Evolutionary conservation across 257 asterid genomes (phyloP), one percentile per base, ranked within the genome.

Genomic region (Nicotiana otophora): DNA sequence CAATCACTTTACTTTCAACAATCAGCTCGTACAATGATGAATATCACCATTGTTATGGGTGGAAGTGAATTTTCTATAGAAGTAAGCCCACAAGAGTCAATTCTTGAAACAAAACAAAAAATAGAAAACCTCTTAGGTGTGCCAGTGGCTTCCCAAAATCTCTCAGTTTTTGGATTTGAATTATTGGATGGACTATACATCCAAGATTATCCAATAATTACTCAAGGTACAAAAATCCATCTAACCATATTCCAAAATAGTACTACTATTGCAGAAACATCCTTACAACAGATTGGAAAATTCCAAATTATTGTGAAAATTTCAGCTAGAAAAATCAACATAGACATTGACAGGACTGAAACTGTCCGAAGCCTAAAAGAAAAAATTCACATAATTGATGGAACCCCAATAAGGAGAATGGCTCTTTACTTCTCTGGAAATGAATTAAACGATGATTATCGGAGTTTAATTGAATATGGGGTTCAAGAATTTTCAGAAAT

Each of bases 351-450:
- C 14, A 57, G 58, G 10, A 82, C 82, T 30, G 97, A 94, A 87
- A 91, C 95, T 0, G 91, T 94, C 61, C 84, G 89, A 23, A 91
- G 93, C 90, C 86, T 94, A 19, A 94, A 92, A 81, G 97, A 92
- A 83, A 94, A 94, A 65, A 94, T 94, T 86, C 97, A 94, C 84
- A 89, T 91, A 7, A 81, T 90, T 0, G 92, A 91, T 23, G 95
- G 92, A 15, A 89, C 94, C 10, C 92, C 97, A 0, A 94, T 91
- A 64, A 84, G 81, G 58, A 83, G 94, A 80, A 90, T 93, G 97
- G 54, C 90, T 5, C 36, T 94, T 23, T 85, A 75, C 57, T 91
- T 91, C 66, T 58, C 84, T 10, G 97, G 97, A 0, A 30, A 28
- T 0, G 97, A 90, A 81, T 68, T 94, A 90, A 91, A 86, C 0